A percentile compares a stretch with the other conserved stretches of the same genome.
phyloP scores from a whole-genome alignment of 805 yeast species.

The Danielia reshetovae region DNA sequence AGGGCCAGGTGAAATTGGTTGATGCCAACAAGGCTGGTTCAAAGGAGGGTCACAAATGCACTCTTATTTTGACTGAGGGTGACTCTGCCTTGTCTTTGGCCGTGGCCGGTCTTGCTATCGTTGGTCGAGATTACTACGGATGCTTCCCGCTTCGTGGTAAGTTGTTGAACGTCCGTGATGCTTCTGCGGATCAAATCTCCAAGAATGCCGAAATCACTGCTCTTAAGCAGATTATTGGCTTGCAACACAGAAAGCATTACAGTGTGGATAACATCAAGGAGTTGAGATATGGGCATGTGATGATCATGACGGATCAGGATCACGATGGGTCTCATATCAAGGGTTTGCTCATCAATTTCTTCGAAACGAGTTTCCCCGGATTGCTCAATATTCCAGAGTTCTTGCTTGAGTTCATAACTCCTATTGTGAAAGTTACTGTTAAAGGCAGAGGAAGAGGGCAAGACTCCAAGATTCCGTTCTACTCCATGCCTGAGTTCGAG shows the following conservation, averaged over 20 bases:
- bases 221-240: conserved; percentile 89
- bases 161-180: conserved; percentile 91
- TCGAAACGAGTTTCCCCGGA: conserved; percentile 94
- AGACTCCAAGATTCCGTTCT: conserved; percentile 65
- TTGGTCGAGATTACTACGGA: conserved; percentile 93
- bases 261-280: conserved; percentile 56
- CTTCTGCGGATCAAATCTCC: conserved; percentile 90
- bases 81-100: conserved; percentile 93
- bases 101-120: conserved; percentile 88
- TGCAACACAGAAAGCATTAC: conserved; percentile 87
- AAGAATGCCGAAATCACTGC: conserved; percentile 95
- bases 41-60: conserved; percentile 84
- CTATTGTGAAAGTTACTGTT: conserved; percentile 87
- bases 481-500: conserved; percentile 94
- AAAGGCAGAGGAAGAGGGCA: conserved; percentile 50
- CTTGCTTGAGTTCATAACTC: conserved; percentile 90
- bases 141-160: conserved; percentile 96
- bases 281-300: conserved; percentile 89
- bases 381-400: conserved; percentile 87
- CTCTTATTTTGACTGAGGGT: conserved; percentile 92
- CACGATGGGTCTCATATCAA: conserved; percentile 98
- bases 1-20: conserved; percentile 83
- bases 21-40: conserved; percentile 98
- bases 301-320: conserved; percentile 99
- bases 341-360: conserved; percentile 88